Conservation (phyloP, 2,329 filamentous ascomycete genomes). For the Colletotrichum plurivorum region DNA sequence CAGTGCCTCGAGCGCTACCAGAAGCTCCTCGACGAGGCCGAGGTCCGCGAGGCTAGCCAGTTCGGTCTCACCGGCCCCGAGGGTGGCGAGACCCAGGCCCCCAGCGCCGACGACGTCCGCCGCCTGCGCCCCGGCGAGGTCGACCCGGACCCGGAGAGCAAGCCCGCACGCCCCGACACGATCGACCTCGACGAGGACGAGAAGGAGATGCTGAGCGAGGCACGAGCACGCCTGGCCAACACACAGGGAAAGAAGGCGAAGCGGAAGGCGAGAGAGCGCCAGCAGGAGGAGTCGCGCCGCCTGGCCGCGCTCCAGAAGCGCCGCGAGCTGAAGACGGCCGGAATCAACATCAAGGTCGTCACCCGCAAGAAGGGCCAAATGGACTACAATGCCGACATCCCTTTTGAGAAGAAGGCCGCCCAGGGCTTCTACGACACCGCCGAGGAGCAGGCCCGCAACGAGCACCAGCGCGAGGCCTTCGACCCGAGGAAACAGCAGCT, state of each 20-base stretch:
- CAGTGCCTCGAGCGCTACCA: conserved; percentile 98
- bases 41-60: conserved; percentile 87
- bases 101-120: conserved; percentile 92
- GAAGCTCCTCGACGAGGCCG: conserved; percentile 94
- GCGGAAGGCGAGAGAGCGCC: conserved; percentile 93
- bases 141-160: conserved; percentile 97
- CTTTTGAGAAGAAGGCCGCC: conserved; percentile 93
- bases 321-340: conserved; percentile 95
- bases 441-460: conserved; percentile 86
- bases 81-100: conserved; percentile 88
- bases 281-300: conserved; percentile 93
- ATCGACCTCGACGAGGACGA: conserved; percentile 99
- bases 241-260: conserved; percentile 99
- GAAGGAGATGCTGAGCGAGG: conserved; percentile 99
- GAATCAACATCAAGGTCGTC: conserved; percentile 97
- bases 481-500: conserved; percentile 94
- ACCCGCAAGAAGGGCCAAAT: conserved; percentile 96
- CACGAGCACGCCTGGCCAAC: conserved; percentile 94
- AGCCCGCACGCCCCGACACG: conserved; percentile 94
- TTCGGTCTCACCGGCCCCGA: conserved; percentile 88
- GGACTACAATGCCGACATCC: conserved; percentile 99
- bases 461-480: conserved; percentile 85
- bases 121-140: conserved; percentile 91
- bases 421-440: conserved; percentile 93
- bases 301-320: conserved; percentile 94